Evolutionary conservation across 2,329 filamentous ascomycete genomes (phyloP).

Genomic region (Metarhizium humberi): DNA sequence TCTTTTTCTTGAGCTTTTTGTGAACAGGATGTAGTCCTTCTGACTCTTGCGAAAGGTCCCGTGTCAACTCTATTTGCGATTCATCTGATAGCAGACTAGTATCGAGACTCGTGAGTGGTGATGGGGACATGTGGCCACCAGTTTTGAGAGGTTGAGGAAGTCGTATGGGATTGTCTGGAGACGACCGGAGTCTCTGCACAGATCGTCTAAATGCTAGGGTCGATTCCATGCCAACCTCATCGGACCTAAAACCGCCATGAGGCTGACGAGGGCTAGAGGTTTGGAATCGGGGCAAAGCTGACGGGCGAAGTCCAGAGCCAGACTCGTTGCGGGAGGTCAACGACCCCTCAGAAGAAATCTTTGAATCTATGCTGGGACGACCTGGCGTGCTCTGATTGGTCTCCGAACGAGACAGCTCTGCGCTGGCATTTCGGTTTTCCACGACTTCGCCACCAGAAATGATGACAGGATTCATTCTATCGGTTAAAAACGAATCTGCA

Average conservation of each 20-base stretch:
- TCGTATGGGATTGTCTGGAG: constrained; percentile 33
- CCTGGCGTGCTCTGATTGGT: constrained; percentile 38
- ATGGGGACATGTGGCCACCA: constrained; percentile 30
- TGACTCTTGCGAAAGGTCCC: constrained; percentile 23
- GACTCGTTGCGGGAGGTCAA: constrained; percentile 29
- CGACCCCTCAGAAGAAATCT: constrained; percentile 28
- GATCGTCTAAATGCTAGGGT: constrained; percentile 48
- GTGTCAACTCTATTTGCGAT: constrained; percentile 34
- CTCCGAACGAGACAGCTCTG: constrained; percentile 17
- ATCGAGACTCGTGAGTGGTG: constrained; percentile 47
- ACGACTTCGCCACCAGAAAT: constrained; percentile 55
- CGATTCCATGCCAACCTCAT: constrained; percentile 35
- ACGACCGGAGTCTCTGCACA: constrained; percentile 38
- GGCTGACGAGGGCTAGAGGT: constrained; percentile 28
- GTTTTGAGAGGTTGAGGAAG: constrained; percentile 46
- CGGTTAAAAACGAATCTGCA: constrained; percentile 48
- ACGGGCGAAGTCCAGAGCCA: constrained; percentile 43
- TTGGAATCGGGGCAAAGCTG: constrained; percentile 35
- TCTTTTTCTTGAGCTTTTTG: constrained; percentile 47
- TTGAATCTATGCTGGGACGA: constrained; percentile 35
- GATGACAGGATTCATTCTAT: constrained; percentile 56
- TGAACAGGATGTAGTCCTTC: constrained; percentile 21
- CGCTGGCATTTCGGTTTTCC: constrained; percentile 46
- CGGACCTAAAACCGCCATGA: constrained; percentile 49
- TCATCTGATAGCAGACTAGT: constrained; percentile 49